Evolutionary conservation across 2,329 filamentous ascomycete species (phyloP).

Genomic region (Aspergillus sp.): DNA sequence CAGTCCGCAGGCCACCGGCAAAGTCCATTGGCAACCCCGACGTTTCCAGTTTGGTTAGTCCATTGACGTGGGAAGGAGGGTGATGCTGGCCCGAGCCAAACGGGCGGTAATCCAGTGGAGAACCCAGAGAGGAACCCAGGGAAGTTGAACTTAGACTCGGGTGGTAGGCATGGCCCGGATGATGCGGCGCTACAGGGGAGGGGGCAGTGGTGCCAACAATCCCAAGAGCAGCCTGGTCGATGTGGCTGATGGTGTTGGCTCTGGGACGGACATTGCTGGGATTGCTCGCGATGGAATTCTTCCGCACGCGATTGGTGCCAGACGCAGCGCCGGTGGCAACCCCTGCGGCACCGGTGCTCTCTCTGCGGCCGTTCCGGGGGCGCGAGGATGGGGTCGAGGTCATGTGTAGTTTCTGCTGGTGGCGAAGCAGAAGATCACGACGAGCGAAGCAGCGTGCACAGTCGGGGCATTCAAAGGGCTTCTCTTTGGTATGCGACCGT

Average conservation of each 20-base stretch:
- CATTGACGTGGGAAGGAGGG: conserved; percentile 55
- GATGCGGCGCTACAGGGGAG: conserved; percentile 6
- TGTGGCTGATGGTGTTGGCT: conserved; percentile 93
- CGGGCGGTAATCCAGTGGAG: conserved; percentile 56
- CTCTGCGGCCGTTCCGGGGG: conserved; percentile 73
- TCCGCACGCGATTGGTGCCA: conserved; percentile 69
- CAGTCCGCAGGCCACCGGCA: conserved; percentile 66
- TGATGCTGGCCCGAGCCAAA: conserved; percentile 44
- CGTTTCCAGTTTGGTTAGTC: conserved; percentile 77
- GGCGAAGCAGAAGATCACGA: conserved; percentile 80
- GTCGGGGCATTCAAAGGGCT: conserved; percentile 95
- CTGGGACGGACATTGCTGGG: conserved; percentile 67
- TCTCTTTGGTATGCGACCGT: conserved; percentile 96
- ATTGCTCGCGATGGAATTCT: conserved; percentile 73
- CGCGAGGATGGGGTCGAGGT: conserved; percentile 80
- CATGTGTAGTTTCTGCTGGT: conserved; percentile 98
- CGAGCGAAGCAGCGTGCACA: conserved; percentile 92
- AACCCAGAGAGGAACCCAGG: conserved; percentile 38
- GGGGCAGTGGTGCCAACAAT: conserved; percentile 40
- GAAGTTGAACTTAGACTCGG: conserved; percentile 61
- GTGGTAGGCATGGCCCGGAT: conserved; percentile 58
- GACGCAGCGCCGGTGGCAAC: conserved; percentile 43
- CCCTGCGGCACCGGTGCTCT: conserved; percentile 70
- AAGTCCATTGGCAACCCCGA: conserved; percentile 62
- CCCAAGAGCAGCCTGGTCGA: conserved; percentile 70